Base-by-base conservation (phyloP, 352 stramenopile genomes). In the Globisporangium ultimum region DNA sequence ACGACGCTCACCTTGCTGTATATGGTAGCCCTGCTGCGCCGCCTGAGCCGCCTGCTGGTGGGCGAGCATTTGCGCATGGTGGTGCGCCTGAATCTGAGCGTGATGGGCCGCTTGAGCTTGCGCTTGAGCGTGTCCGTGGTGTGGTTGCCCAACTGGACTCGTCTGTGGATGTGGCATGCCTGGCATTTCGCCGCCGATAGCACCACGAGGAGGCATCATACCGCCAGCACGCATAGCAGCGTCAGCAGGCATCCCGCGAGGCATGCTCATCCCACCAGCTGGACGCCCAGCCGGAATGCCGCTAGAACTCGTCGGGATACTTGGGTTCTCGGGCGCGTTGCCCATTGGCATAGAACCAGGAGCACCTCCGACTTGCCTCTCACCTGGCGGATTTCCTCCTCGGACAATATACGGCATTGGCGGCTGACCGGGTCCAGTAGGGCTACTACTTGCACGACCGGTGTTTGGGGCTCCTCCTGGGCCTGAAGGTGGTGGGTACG, bases 181-280 rank as follows among this genome's bases (percentile, higher is more conserved):
- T 45, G 76, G 81, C 6, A 87, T 71, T 61, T 86, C 79, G 12
- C 73, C 80, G 3, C 72, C 68, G 74, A 90, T 87, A 3, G 86
- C 70, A 58, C 78, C 81, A n/a, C 78, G 76, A 6, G 78, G 69
- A 61, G 78, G 69, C 67, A 87, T 88, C 76, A 88, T 87, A 17
- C 72, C 68, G 53, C 73, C 76, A 38, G 80, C 84, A 32, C 24
- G 24, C 70, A 88, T 83, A 4, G 66, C 63, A 2, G 73, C 68
- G 32, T 66, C 80, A 50, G 74, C 72, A 32, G 68, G 70, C 72
- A 87, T 88, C 20, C 76, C 68, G 14, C 75, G 77, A 69, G 88
- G 83, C 76, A 86, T 90, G 45, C 75, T 78, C 73, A 90, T 87
- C 18, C 71, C 70, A 21, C 63, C 68, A 53, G 24, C 24, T 32